These are phyloP conservation scores for Sporothrix inflata DNA, from an alignment of 2,329 filamentous ascomycete species.

Conservation along the genomic window DNA sequence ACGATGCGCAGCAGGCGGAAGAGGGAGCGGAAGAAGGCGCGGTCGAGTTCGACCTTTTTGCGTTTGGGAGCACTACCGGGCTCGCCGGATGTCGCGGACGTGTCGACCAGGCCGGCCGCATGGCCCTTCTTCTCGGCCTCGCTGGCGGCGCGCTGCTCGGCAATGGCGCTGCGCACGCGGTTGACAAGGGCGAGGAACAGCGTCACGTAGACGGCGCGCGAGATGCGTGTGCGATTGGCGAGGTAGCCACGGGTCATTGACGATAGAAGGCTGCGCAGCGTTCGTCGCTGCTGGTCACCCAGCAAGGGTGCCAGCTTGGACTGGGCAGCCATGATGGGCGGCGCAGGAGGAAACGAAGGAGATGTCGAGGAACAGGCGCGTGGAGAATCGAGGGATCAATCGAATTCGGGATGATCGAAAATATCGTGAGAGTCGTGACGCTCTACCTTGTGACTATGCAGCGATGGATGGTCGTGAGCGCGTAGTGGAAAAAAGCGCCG, in stretches of 20 bases:
- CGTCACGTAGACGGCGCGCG: slow-evolving; percentile 79
- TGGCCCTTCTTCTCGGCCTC: slow-evolving; percentile 34
- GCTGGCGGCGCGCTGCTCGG: slow-evolving; percentile 71
- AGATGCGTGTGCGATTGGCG: slow-evolving; percentile 78
- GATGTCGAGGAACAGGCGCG: not conserved
- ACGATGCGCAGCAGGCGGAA: slow-evolving; percentile 81
- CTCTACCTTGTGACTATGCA: not conserved
- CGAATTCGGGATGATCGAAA: not conserved
- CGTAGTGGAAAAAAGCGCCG: slow-evolving; percentile 16
- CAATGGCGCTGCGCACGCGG: slow-evolving; percentile 87
- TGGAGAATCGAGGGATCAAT: not conserved
- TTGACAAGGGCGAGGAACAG: slow-evolving; percentile 80
- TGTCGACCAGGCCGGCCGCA: not conserved
- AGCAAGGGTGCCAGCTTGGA: slow-evolving; percentile 68
- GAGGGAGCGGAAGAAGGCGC: slow-evolving; percentile 77
- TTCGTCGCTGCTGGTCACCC: slow-evolving; percentile 57
- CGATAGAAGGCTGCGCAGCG: slow-evolving; percentile 66
- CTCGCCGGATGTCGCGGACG: not conserved
- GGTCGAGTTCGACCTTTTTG: slow-evolving; percentile 89
- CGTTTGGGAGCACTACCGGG: slow-evolving; percentile 46
- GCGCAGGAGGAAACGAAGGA: not conserved
- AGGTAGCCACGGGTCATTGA: slow-evolving; percentile 75
- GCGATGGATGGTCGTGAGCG: not conserved
- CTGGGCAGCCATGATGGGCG: slow-evolving; percentile 53
- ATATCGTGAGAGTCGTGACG: not conserved